phyloP scores from a whole-genome alignment of 2,329 filamentous ascomycete species.

The Metarhizium anisopliae region DNA sequence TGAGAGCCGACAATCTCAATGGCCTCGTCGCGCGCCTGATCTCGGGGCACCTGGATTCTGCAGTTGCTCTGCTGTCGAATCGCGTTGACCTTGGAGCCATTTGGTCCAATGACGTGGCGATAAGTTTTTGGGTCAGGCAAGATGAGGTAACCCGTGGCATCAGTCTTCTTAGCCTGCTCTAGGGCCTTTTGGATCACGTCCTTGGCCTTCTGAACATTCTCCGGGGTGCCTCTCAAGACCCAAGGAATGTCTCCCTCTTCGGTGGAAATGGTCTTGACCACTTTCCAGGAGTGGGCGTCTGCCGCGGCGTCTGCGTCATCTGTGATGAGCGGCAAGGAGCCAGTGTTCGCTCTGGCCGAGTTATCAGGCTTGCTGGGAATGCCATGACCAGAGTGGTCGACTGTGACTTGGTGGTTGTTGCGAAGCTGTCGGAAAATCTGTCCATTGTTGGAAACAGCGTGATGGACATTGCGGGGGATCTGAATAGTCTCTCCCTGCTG shows the following conservation, averaged over 20 bases:
- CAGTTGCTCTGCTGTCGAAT: conserved; percentile 90
- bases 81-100: conserved; percentile 82
- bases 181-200: conserved; percentile 65
- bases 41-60: conserved; percentile 85
- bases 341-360: conserved; percentile 46
- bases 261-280: conserved; percentile 55
- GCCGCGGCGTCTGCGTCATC: conserved; percentile 61
- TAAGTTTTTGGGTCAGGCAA: conserved; percentile 85
- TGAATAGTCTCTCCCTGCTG: conserved; percentile 82
- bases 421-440: conserved; percentile 87
- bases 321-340: conserved; percentile 79
- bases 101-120: conserved; percentile 80
- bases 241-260: conserved; percentile 74
- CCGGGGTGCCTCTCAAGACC: conserved; percentile 72
- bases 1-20: conserved; percentile 80
- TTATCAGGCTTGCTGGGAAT: conserved; percentile 60
- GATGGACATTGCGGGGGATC: conserved; percentile 75
- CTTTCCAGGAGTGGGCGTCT: conserved; percentile 73
- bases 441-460: conserved; percentile 77
- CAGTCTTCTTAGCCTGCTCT: conserved; percentile 59
- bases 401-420: conserved; percentile 77
- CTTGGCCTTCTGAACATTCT: conserved; percentile 76
- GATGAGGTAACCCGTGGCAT: conserved; percentile 75
- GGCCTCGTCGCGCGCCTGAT: conserved; percentile 66
- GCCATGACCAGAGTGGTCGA: conserved; percentile 80